phyloP scores from a whole-genome alignment of 208 protist species.

The Borovskyia barvae region DNA sequence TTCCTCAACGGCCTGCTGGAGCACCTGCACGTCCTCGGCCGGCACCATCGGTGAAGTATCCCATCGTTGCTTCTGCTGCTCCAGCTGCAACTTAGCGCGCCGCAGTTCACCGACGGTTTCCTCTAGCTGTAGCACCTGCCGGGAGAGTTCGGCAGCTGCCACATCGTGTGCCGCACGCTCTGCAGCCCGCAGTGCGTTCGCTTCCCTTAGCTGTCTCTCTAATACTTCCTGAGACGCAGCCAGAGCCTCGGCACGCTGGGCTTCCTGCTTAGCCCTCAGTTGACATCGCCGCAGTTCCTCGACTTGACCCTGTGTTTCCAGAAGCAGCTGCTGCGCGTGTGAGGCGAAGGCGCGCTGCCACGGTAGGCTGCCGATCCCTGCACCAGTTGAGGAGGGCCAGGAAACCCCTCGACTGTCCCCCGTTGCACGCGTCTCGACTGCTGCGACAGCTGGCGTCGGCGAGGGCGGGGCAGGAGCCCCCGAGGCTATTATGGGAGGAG shows the following conservation, averaged over 20 bases:
- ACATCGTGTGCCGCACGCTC: background rate
- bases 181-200: background rate
- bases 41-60: too few species aligned
- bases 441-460: too few species aligned
- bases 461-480: too few species aligned
- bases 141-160: background rate
- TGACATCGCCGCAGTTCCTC: conserved; percentile 13
- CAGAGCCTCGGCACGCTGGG: conserved; percentile 9
- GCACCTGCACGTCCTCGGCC: too few species aligned
- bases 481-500: too few species aligned
- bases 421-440: too few species aligned
- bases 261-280: background rate
- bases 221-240: background rate
- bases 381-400: background rate
- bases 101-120: conserved; percentile 2
- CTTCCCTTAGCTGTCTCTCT: conserved; percentile 3
- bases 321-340: conserved; percentile 10
- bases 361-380: background rate
- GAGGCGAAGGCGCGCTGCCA: conserved; percentile 19
- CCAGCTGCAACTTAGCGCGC: background rate
- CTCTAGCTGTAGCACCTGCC: conserved; percentile 20
- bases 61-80: conserved; percentile 3
- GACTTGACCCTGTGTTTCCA: conserved; percentile 19
- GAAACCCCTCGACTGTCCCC: too few species aligned
- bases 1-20: too few species aligned